Evolutionary conservation across 768 basidiomycete species (phyloP), one percentile per base, ranked within the genome.

Genomic region (Calocera cornea): DNA sequence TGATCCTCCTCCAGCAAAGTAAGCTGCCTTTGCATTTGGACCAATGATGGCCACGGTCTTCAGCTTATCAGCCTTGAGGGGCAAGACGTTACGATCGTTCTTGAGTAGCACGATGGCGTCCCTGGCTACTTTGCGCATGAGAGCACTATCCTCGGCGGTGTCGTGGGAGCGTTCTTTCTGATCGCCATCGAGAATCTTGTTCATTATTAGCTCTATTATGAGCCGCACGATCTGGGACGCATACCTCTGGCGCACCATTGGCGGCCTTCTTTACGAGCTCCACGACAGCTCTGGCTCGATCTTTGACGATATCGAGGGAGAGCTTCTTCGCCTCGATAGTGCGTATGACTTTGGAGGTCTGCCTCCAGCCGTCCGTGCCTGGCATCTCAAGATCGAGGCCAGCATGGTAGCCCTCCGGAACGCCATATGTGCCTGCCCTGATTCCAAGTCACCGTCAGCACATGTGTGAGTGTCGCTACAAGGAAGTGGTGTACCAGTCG

Each of bases 381-480:
- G 88, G 88, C 87, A 89, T 90, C 73, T 90, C 88, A 40, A 92
- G 81, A 72, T 90, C 87, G 27, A 90, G 78, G 1, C 89, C 89
- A 22, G 88, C 87, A 68, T 90, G 90, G 69, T 89, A 78, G 29
- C 79, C 77, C 27, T 80, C 78, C 69, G 85, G 84, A 34, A 89
- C 78, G 65, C 84, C 83, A 77, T 90, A 90, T 1, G 82, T 77
- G 0, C 90, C 90, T 67, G 87, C 87, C 87, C 87, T 87, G 66
- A 27, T 63, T 8, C 16, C 22, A 36, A 66, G n/a, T 67, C 16
- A 41, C 34, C n/a, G n/a, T n/a, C n/a, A 29, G 64, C n/a, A n/a
- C n/a, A n/a, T 38, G n/a, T 2, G 27, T 14, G 12, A 64, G 19
- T 2, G 31, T 44, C 24, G 34, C 12, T 33, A 66, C 22, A 33